These are phyloP conservation scores for Schoenoplectus tabernaemontani DNA, from an alignment of 202 grass and related monocot genomes.

Conservation along the genomic window DNA sequence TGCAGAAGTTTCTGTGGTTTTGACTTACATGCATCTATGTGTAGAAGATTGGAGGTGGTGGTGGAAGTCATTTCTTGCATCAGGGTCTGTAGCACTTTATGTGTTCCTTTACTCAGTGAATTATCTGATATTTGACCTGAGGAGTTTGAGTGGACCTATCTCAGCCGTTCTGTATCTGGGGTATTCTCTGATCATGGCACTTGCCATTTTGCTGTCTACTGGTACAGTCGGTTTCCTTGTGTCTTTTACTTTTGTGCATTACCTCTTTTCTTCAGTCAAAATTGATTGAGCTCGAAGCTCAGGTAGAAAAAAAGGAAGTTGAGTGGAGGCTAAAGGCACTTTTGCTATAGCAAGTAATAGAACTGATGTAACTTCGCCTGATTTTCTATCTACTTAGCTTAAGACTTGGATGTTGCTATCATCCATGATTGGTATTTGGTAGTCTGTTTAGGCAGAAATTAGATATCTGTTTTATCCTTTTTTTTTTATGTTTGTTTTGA, in stretches of 20 bases:
- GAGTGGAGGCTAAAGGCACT: not conserved
- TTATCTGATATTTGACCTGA: slow-evolving; percentile 83
- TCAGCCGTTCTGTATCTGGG: slow-evolving; percentile 81
- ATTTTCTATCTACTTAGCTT: slow-evolving; percentile 11
- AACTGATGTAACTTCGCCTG: not conserved
- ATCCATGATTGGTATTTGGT: not conserved
- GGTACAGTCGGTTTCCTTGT: slow-evolving; percentile 76
- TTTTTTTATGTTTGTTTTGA: not conserved
- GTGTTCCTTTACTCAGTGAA: slow-evolving; percentile 92
- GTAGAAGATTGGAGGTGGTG: slow-evolving; percentile 96
- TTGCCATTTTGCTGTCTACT: slow-evolving; percentile 71
- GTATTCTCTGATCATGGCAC: slow-evolving; percentile 77
- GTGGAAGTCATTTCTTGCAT: slow-evolving; percentile 88
- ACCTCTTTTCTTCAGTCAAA: slow-evolving; percentile 84
- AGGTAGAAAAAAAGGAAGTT: not conserved
- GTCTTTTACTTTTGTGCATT: slow-evolving; percentile 73
- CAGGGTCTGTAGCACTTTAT: slow-evolving; percentile 71
- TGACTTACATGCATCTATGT: slow-evolving; percentile 84
- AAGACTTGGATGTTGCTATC: slow-evolving; percentile 1
- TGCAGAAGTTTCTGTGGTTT: slow-evolving; percentile 64
- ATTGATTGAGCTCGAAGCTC: slow-evolving; percentile 45
- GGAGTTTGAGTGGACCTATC: slow-evolving; percentile 75
- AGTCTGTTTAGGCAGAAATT: not conserved
- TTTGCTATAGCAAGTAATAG: not conserved
- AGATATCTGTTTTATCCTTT: not conserved